Evolutionary conservation across 306 rosid species (phyloP), one percentile per base, ranked within the genome.

Genomic region (Malus sieversii): DNA sequence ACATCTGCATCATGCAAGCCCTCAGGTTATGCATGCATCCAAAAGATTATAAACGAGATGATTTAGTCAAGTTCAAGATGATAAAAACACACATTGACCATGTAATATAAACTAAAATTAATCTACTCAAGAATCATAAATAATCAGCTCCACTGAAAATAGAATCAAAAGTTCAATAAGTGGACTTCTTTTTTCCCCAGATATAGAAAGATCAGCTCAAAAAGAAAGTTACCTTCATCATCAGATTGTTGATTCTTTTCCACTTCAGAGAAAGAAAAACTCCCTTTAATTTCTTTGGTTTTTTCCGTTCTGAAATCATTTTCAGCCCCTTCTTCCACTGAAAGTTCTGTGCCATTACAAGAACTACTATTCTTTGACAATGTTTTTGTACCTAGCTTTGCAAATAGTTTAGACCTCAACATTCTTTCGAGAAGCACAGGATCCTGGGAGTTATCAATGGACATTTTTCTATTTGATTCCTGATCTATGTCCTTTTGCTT

Each of bases 401-500:
- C 95, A 92, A 90, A 85, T 68, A 94, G 86, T 77, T 90, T 82
- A 52, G 96, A 88, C 87, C 98, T 90, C 77, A 94, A 84, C 44
- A 83, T 80, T 82, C 89, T 93, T 87, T 94, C 98, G 57, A 94
- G 96, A 82, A 84, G 91, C 84, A 92, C 83, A 73, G 96, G 76
- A 82, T 92, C 96, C 77, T 84, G 82, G 42, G 90, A 67, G 71
- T 68, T 65, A 65, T 84, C 85, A n/a, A 66, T 53, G 29, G 81
- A 59, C 72, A 63, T 9, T 30, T 75, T 73, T 72, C 83, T 63
- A 79, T 87, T 85, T 29, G 83, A 75, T 69, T 78, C 80, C 25
- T 72, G 53, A 78, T 69, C 85, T 57, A 76, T 42, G 71, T 85
- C 82, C 80, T 75, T 74, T 77, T 60, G 78, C 72, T 75, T 82